Evolutionary conservation across 305 asterid species (phyloP).

Genomic region (Plantago coronopus): DNA sequence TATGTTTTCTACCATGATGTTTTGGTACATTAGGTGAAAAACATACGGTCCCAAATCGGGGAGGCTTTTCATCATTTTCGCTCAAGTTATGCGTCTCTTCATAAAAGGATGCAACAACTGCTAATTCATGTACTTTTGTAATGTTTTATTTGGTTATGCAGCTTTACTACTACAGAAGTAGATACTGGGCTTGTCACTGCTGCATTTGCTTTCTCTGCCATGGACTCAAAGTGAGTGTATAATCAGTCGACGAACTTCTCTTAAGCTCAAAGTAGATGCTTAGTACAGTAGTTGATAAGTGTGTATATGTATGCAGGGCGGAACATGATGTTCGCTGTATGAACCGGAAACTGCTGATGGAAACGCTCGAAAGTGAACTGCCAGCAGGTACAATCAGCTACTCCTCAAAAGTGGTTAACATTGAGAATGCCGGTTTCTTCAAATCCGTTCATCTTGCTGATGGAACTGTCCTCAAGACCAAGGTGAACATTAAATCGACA

Average conservation of each 20-base stretch:
- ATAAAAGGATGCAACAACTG: not conserved
- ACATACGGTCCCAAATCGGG: too few relatives aligned
- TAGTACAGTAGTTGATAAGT: not conserved
- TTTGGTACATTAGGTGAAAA: too few relatives aligned
- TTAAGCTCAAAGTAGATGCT: not conserved
- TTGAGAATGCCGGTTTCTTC: slow-evolving; percentile 26
- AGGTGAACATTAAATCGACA: too few relatives aligned
- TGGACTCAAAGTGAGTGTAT: slow-evolving; percentile 2
- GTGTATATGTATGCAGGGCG: slow-evolving; percentile 22
- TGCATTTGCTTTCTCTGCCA: slow-evolving; percentile 14
- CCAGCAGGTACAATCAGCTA: slow-evolving; percentile 38
- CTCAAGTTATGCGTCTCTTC: too few relatives aligned
- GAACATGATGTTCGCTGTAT: slow-evolving; percentile 32
- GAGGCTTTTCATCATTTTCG: not conserved
- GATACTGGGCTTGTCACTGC: not conserved
- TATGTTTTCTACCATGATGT: too few relatives aligned
- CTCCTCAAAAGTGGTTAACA: slow-evolving; percentile 44
- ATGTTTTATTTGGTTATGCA: not conserved
- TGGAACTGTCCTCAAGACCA: slow-evolving; percentile 43
- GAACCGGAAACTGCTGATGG: slow-evolving; percentile 34
- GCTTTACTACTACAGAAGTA: not conserved
- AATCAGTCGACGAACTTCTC: not conserved
- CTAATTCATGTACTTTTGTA: not conserved
- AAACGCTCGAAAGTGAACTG: slow-evolving; percentile 41
- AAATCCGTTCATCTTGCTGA: slow-evolving; percentile 45